Evolutionary conservation across 148 eudicot genomes (phyloP).

Genomic region (Euryodendron excelsum): DNA sequence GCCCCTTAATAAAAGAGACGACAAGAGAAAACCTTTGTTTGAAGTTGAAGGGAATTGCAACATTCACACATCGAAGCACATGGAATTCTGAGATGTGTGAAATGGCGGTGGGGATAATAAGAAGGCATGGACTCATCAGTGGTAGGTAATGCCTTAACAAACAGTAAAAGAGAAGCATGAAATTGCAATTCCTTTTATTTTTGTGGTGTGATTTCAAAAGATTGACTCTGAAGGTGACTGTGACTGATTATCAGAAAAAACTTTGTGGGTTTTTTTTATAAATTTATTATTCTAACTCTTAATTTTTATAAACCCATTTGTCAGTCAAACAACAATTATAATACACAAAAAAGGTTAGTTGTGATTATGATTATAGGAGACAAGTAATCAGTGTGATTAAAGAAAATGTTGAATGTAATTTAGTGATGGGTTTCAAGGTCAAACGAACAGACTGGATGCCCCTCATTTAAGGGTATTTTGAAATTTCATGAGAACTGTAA

Average conservation of each 20-base stretch:
- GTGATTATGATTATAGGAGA: slow-evolving; percentile 24
- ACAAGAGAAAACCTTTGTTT: slow-evolving; percentile 7
- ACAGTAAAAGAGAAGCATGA: slow-evolving; percentile 47
- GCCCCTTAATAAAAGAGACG: not conserved
- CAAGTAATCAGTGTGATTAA: slow-evolving; percentile 14
- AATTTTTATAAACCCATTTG: not conserved
- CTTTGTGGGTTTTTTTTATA: not conserved
- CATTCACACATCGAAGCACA: slow-evolving; percentile 16
- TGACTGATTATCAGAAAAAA: slow-evolving; percentile 9
- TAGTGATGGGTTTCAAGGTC: slow-evolving; percentile 20
- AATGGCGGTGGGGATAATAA: slow-evolving; percentile 29
- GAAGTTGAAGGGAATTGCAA: slow-evolving; percentile 21
- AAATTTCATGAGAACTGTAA: not conserved
- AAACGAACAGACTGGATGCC: slow-evolving; percentile 28
- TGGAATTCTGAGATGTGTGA: slow-evolving; percentile 25
- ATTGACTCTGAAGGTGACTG: slow-evolving; percentile 22
- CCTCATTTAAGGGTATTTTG: slow-evolving; percentile 2
- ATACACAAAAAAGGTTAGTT: not conserved
- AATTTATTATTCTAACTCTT: not conserved
- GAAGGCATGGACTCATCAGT: slow-evolving; percentile 53
- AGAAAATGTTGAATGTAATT: slow-evolving; percentile 13
- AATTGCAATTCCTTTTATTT: not conserved
- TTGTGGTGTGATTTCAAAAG: not conserved
- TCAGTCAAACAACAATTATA: slow-evolving; percentile 20
- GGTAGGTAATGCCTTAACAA: slow-evolving; percentile 61